Percentiles rank a stretch among this genome's conserved stretches.
These are phyloP conservation scores for Podaxis pistillaris DNA, from an alignment of 768 basidiomycete genomes.

Conservation along the genomic window DNA sequence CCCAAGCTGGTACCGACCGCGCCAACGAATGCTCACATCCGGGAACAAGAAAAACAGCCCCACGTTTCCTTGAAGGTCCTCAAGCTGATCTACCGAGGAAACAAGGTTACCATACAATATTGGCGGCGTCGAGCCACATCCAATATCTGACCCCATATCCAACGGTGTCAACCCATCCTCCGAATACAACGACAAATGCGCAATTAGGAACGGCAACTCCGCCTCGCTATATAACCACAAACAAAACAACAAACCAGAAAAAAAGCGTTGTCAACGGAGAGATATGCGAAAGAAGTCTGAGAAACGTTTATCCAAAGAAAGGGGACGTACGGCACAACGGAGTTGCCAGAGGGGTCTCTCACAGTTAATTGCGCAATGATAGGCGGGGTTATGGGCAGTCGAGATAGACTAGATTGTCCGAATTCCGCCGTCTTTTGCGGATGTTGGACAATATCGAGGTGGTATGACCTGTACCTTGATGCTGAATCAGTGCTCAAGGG, in stretches of 20 bases:
- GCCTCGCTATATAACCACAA: conserved; percentile 55
- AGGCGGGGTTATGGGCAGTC: conserved; percentile 82
- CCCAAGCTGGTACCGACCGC: conserved; percentile 73
- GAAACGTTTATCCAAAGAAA: background rate
- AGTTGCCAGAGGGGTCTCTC: conserved; percentile 67
- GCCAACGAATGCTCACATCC: conserved; percentile 82
- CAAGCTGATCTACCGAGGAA: conserved; percentile 74
- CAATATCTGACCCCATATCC: conserved; percentile 62
- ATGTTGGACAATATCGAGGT: conserved; percentile 84
- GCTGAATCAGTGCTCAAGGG: background rate
- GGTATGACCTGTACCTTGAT: conserved; percentile 52
- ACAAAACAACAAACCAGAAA: conserved; percentile 12
- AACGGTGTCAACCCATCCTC: conserved; percentile 63
- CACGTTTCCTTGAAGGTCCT: conserved; percentile 75
- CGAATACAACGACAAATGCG: conserved; percentile 74
- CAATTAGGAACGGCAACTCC: conserved; percentile 86
- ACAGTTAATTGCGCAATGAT: conserved; percentile 79
- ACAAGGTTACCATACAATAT: conserved; percentile 85
- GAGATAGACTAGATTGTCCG: conserved; percentile 68
- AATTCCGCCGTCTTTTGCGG: conserved; percentile 83
- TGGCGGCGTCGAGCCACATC: conserved; percentile 47
- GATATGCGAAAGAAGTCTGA: background rate
- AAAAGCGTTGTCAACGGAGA: conserved; percentile 3
- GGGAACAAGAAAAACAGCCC: conserved; percentile 91
- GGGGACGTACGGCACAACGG: conserved; percentile 72